Percentiles rank a stretch among this genome's conserved stretches.
phyloP scores from a whole-genome alignment of 805 yeast genomes.

The Yamadazyma endophytica region DNA sequence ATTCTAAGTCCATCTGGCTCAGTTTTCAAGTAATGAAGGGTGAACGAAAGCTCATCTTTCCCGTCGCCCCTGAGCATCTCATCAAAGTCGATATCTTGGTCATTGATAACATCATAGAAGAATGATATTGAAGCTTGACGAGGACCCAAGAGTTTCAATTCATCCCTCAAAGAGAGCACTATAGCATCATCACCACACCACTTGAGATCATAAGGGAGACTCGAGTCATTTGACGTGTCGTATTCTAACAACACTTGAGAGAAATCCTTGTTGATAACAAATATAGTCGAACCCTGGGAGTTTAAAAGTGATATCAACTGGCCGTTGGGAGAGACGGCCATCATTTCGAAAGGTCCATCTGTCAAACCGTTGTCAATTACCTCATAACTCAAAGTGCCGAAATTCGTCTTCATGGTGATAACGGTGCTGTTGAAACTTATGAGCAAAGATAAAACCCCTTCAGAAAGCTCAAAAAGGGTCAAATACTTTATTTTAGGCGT shows the following conservation, averaged over 20 bases:
- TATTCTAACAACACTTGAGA: conserved; percentile 41
- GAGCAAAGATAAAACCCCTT: conserved; percentile 16
- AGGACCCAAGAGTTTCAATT: conserved; percentile 69
- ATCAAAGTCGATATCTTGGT: conserved; percentile 28
- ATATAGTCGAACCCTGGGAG: conserved; percentile 35
- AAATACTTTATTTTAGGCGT: conserved; percentile 19
- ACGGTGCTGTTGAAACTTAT: conserved; percentile 26
- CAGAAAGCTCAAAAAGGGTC: conserved; percentile 5
- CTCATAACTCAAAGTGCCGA: conserved; percentile 18
- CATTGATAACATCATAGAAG: conserved; percentile 37
- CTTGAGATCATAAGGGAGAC: conserved; percentile 44
- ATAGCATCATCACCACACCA: conserved; percentile 92
- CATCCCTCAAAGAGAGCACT: conserved; percentile 58
- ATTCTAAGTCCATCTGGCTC: conserved; percentile 70
- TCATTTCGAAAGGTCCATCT: conserved; percentile 45
- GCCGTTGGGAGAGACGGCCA: conserved; percentile 51
- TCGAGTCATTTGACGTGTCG: conserved; percentile 35
- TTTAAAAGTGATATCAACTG: conserved; percentile 50
- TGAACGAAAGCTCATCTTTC: conserved; percentile 19
- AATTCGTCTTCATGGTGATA: conserved; percentile 20
- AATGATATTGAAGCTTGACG: conserved; percentile 53
- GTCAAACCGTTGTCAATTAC: conserved; percentile 35
- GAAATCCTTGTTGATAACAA: conserved; percentile 48
- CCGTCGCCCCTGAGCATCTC: conserved; percentile 12
- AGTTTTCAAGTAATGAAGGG: conserved; percentile 42